Base-by-base conservation (phyloP, 768 basidiomycete genomes). In the Psilocybe cyanescens region DNA sequence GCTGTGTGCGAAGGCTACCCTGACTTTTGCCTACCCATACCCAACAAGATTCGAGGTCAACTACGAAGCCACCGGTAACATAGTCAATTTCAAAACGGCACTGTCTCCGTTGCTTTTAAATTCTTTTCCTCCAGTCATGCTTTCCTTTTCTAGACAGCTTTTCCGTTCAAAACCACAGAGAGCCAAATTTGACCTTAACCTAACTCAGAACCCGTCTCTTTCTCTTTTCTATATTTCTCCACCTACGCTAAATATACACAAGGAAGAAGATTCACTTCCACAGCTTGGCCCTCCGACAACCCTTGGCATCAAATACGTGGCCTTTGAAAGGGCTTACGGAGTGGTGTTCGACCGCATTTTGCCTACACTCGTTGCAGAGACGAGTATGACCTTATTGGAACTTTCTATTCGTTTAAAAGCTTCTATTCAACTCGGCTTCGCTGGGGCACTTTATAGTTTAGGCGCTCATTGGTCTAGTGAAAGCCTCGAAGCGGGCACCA, bases 331-430 rank as follows among this genome's bases (percentile, higher is more conserved):
- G 75, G 78, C 78, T 9, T 75, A 74, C 60, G 87, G 87, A 9
- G 50, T 87, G 51, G 68, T 73, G 16, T 79, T 91, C 52, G 76
- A 78, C 24, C 79, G 78, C 9, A 65, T 80, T 31, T 61, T 81
- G 41, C 83, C 87, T 0, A 78, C 77, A 61, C 62, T 90, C 44
- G 74, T 80, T 19, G 82, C 77, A 17, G 83, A 87, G 65, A 78
- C 81, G 67, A 82, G 81, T 7, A 57, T 90, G 24, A 76, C 76
- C 11, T 76, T 90, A 35, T 67, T 79, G 8, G 86, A 90, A 67
- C 78, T 90, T 29, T 81, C 85, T 3, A 69, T 85, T 48, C 79
- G 82, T 55, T 64, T 86, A 52, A 86, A 83, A 60, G 70, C 81
- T 17, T 78, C 76, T 7, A 51, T 87, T 39, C 82, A 87, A 67